Evolutionary conservation across 2,329 filamentous ascomycete species (phyloP).

Genomic region (Orbilia oligospora): DNA sequence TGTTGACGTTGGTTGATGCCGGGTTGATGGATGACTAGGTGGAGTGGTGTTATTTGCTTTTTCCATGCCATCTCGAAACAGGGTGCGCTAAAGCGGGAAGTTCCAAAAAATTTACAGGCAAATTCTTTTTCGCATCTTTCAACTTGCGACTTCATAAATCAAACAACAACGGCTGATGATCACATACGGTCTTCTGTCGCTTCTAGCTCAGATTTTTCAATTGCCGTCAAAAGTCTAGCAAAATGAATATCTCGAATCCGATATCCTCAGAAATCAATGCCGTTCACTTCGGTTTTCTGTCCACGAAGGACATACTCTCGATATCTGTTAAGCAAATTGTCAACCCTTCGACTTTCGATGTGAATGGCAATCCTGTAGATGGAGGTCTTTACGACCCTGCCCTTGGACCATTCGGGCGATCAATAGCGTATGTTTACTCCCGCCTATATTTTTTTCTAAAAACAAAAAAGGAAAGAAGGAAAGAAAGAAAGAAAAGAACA

Average conservation of each 20-base stretch:
- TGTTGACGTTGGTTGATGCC: background rate
- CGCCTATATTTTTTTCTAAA: no score
- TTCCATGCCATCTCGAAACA: slow-evolving; percentile 5
- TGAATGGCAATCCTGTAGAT: slow-evolving; percentile 75
- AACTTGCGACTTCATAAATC: slow-evolving; percentile 3
- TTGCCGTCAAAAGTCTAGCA: slow-evolving; percentile 53
- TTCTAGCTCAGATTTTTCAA: background rate
- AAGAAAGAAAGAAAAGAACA: no score
- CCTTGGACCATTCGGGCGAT: slow-evolving; percentile 84
- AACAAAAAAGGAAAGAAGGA: slow-evolving; percentile 4
- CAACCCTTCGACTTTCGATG: slow-evolving; percentile 93
- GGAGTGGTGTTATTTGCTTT: slow-evolving; percentile 27
- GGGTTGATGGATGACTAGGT: background rate
- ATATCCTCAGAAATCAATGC: slow-evolving; percentile 85
- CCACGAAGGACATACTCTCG: slow-evolving; percentile 83
- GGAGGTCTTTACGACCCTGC: slow-evolving; percentile 94
- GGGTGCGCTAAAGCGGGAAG: slow-evolving; percentile 8
- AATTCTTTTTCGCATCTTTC: slow-evolving; percentile 11
- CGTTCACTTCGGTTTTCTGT: slow-evolving; percentile 91
- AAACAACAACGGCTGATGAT: background rate
- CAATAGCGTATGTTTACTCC: slow-evolving; percentile 78
- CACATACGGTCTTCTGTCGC: background rate
- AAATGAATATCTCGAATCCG: slow-evolving; percentile 83
- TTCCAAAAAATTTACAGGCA: slow-evolving; percentile 19
- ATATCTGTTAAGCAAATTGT: slow-evolving; percentile 95